phyloP scores from a whole-genome alignment of 1,284 basidiomycete genomes.

The Thecaphora thlaspeos region DNA sequence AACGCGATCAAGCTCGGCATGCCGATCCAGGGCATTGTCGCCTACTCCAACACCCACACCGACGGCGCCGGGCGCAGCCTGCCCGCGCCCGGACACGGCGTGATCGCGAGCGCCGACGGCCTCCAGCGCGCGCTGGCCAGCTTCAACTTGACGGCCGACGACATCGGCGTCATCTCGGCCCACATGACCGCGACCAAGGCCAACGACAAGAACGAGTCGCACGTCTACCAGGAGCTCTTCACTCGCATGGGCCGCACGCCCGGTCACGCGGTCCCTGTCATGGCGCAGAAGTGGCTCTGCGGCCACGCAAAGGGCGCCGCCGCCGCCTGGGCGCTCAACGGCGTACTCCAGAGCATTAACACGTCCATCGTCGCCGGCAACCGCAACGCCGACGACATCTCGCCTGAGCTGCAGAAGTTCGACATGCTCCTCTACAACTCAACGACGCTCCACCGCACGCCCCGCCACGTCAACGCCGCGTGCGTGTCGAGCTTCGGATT shows the following conservation, averaged over 20 bases:
- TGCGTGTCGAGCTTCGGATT: slow-evolving; percentile 89
- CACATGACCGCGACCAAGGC: slow-evolving; percentile 95
- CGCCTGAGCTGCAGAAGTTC: slow-evolving; percentile 85
- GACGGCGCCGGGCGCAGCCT: slow-evolving; percentile 87
- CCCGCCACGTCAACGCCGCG: slow-evolving; percentile 49
- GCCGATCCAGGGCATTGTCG: slow-evolving; percentile 88
- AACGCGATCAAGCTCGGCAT: slow-evolving; percentile 91
- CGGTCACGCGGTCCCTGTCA: slow-evolving; percentile 92
- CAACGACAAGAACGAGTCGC: slow-evolving; percentile 97
- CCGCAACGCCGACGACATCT: slow-evolving; percentile 74
- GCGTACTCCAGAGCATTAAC: slow-evolving; percentile 81
- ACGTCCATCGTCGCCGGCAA: slow-evolving; percentile 94
- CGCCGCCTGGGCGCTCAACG: slow-evolving; percentile 95
- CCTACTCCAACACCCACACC: slow-evolving; percentile 95
- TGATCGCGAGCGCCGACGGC: slow-evolving; percentile 61
- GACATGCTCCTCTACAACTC: slow-evolving; percentile 95
- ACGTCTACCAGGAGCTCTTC: slow-evolving; percentile 94
- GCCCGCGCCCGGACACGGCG: slow-evolving; percentile 62
- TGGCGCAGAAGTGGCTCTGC: slow-evolving; percentile 84
- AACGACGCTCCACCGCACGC: slow-evolving; percentile 68
- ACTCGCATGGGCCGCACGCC: slow-evolving; percentile 79
- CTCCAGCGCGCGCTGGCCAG: slow-evolving; percentile 91
- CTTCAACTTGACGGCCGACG: slow-evolving; percentile 90
- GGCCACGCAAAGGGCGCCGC: slow-evolving; percentile 60
- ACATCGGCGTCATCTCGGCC: slow-evolving; percentile 77